These are phyloP conservation scores for Paramecium biaurelia DNA, from an alignment of 73 alveolate species.

Conservation along the genomic window DNA sequence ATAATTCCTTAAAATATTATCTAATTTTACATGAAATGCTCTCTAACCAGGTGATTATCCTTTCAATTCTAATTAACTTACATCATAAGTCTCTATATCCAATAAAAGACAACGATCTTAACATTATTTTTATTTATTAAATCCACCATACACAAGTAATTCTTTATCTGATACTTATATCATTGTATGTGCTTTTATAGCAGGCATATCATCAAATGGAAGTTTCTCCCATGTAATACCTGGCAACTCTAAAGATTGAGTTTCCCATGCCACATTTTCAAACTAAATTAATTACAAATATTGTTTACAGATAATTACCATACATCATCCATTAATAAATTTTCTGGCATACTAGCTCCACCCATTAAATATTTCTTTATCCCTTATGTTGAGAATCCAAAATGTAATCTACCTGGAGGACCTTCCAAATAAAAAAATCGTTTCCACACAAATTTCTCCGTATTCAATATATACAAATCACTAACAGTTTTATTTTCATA, in stretches of 20 bases:
- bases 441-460: slow-evolving; percentile 59
- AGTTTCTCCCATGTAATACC: slow-evolving; percentile 55
- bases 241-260: slow-evolving; percentile 9
- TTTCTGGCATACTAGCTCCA: slow-evolving; percentile 64
- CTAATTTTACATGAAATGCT: slow-evolving; percentile 54
- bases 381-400: slow-evolving; percentile 41
- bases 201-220: slow-evolving; percentile 41
- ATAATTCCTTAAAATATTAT: no score
- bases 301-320: slow-evolving; percentile 32
- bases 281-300: background rate
- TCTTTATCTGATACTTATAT: slow-evolving; percentile 27
- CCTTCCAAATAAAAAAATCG: slow-evolving; percentile 58
- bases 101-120: slow-evolving; percentile 31
- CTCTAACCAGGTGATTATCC: slow-evolving; percentile 61
- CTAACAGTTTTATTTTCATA: slow-evolving; percentile 48
- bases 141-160: slow-evolving; percentile 56
- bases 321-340: slow-evolving; percentile 54
- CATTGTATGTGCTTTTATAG: slow-evolving; percentile 53
- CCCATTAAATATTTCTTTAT: slow-evolving; percentile 52
- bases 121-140: slow-evolving; percentile 46
- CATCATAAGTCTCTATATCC: slow-evolving; percentile 39
- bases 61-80: slow-evolving; percentile 34
- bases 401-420: slow-evolving; percentile 56
- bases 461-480: slow-evolving; percentile 59
- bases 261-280: slow-evolving; percentile 59